phyloP scores from a whole-genome alignment of 2,329 filamentous ascomycete genomes.

The Paraphaeosphaeria sporulosa region DNA sequence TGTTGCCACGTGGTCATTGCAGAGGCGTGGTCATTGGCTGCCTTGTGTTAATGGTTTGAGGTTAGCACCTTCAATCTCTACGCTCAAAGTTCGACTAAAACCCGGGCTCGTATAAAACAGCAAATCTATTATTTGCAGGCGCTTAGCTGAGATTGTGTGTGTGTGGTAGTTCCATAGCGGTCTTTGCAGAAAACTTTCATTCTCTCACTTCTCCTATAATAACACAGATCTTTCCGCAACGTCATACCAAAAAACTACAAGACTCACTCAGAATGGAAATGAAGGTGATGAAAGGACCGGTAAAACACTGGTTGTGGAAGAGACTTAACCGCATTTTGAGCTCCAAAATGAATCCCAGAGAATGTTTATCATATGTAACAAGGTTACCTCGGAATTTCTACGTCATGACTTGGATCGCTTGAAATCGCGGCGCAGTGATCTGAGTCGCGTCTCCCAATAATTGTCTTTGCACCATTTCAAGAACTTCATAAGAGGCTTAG shows the following conservation, averaged over 20 bases:
- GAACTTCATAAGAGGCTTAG: too few species aligned
- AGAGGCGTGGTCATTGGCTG: neutral
- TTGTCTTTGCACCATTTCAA: too few species aligned
- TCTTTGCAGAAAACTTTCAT: neutral
- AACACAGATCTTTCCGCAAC: neutral
- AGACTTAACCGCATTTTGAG: neutral
- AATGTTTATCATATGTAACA: neutral
- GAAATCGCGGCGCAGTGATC: neutral
- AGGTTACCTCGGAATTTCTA: neutral
- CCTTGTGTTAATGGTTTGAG: neutral
- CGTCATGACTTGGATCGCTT: neutral
- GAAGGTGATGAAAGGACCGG: neutral
- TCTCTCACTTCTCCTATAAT: neutral
- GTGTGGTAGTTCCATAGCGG: neutral
- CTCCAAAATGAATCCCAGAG: neutral
- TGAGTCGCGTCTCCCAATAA: too few species aligned
- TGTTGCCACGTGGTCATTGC: neutral
- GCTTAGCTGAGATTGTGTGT: neutral
- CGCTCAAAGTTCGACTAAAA: neutral
- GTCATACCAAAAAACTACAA: neutral
- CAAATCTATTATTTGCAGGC: neutral
- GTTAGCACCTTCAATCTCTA: neutral
- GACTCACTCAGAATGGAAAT: constrained; percentile 4
- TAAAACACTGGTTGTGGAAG: neutral
- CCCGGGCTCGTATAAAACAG: neutral